Evolutionary conservation across 306 rosid genomes (phyloP).

Genomic region (Prunus padus): DNA sequence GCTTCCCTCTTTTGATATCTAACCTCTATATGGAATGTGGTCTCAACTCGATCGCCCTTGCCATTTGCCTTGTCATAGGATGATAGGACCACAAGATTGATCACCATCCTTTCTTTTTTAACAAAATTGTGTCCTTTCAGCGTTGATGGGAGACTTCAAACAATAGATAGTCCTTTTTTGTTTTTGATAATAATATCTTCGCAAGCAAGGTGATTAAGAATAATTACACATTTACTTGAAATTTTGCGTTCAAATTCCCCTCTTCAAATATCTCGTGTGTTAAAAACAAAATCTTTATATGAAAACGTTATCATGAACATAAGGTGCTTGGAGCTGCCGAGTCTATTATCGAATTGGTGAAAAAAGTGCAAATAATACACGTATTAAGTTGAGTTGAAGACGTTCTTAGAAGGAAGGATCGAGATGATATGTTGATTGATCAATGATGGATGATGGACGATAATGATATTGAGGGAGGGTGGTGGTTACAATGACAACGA

Average conservation of each 20-base stretch:
- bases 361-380: neutral
- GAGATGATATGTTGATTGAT: constrained; percentile 17
- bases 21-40: neutral
- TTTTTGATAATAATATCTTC: too few relatives aligned
- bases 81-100: neutral
- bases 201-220: too few relatives aligned
- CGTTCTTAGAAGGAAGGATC: constrained; percentile 16
- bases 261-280: fast-evolving
- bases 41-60: neutral
- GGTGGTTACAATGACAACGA: constrained; percentile 20
- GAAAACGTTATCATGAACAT: neutral
- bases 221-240: fast-evolving
- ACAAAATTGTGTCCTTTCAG: neutral
- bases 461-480: neutral
- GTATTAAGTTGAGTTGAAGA: constrained; percentile 1
- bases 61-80: neutral
- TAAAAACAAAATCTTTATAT: too few relatives aligned
- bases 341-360: neutral
- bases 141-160: too few relatives aligned
- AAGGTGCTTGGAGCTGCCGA: neutral
- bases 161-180: too few relatives aligned
- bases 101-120: neutral
- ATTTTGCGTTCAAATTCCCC: fast-evolving
- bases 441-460: too few relatives aligned
- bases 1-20: neutral